Evolutionary conservation across 2,329 filamentous ascomycete species (phyloP), one percentile per base, ranked within the genome.

Genomic region (Sporothrix sp.): DNA sequence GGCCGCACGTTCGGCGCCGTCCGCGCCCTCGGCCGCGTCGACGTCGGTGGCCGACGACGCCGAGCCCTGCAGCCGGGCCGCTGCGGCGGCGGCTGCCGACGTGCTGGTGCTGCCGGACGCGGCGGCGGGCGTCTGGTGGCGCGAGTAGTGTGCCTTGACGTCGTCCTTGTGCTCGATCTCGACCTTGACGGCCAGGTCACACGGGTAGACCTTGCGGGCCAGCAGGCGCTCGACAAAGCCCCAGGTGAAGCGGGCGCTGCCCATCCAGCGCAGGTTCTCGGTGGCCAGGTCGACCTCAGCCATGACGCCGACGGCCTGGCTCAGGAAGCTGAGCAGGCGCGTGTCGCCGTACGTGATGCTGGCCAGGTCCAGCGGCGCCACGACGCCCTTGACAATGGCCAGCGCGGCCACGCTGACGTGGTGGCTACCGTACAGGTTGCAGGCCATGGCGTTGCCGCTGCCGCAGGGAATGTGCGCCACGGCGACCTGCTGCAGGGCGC

Each of bases 201-300:
- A 94, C 0, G 93, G 93, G 63, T 95, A 97, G 20, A 85, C 74
- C 28, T 79, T 86, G 63, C 87, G 84, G 50, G 79, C 76, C 40
- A 94, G 71, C 16, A 96, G 72, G 23, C 90, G 79, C 56, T 82
- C 74, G n/a, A 94, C 63, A 55, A 95, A 81, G 7, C 93, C 93
- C 60, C 84, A 84, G 0, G 86, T 89, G 61, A 98, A 98, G 49
- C 93, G 80, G 27, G 81, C 75, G 43, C 78, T 76, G 16, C 93
- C 93, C 84, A 98, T 90, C 90, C 91, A 97, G 38, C 93, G 82
- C 56, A 97, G 68, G 61, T 94, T 72, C 61, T 98, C 93, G 0
- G 93, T 98, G 2, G 79, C 90, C 11, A 98, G 73, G 65, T 98
- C 93, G 44, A 79, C 79, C 62, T 97, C 93, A 1, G 93, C 93